Conservation (phyloP, 2,329 filamentous ascomycete species). For the Fusarium papillatum region DNA sequence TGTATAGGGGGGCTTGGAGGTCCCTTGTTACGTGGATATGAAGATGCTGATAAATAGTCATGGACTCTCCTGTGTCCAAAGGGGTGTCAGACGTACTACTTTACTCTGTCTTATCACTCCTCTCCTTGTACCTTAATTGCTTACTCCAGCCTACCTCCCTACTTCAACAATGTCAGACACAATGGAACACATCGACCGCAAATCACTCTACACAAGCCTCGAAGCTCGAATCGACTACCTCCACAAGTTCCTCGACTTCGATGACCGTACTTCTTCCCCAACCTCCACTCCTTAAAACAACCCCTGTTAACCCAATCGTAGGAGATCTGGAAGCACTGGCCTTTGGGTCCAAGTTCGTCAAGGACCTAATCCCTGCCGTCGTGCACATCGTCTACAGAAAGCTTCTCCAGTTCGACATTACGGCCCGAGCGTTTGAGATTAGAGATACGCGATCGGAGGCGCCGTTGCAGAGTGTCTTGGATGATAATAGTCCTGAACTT, state of each 20-base stretch:
- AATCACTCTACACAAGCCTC: conserved; percentile 28
- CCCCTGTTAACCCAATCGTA: background rate
- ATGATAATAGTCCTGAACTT: conserved; percentile 18
- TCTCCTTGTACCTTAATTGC: background rate
- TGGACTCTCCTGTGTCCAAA: background rate
- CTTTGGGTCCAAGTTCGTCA: conserved; percentile 29
- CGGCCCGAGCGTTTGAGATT: conserved; percentile 23
- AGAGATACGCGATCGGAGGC: conserved; percentile 22
- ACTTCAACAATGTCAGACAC: background rate
- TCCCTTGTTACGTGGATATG: background rate
- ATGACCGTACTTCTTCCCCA: conserved; percentile 15
- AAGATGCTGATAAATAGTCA: background rate
- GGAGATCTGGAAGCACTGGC: conserved; percentile 25
- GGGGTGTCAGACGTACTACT: background rate
- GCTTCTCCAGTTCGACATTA: conserved; percentile 29
- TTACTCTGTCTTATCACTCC: background rate
- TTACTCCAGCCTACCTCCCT: background rate
- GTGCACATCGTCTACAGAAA: conserved; percentile 27
- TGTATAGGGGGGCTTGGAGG: background rate
- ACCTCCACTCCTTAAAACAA: background rate
- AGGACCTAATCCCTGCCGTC: conserved; percentile 27
- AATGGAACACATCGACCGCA: conserved; percentile 24
- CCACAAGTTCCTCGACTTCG: conserved; percentile 26
- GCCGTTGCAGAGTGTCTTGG: conserved; percentile 6
- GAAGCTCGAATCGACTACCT: conserved; percentile 29